Evolutionary conservation across 331 rosid genomes (phyloP).

Genomic region (Pyracantha coccinea): DNA sequence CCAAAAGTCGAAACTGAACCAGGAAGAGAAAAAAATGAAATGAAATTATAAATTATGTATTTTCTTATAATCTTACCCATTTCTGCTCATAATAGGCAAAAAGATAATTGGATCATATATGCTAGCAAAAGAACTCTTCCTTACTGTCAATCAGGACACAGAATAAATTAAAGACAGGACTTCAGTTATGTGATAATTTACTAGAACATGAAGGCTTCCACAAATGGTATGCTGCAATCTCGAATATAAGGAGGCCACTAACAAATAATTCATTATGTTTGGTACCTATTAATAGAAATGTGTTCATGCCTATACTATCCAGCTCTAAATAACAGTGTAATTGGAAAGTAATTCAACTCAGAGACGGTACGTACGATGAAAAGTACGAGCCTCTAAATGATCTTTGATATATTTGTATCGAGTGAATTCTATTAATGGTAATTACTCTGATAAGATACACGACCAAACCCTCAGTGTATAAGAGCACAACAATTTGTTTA

Average conservation of each 20-base stretch:
- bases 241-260: not conserved
- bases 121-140: not conserved
- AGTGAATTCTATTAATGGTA: not conserved
- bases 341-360: not conserved
- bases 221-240: not conserved
- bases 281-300: not conserved
- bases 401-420: not conserved
- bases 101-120: not conserved
- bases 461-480: not conserved
- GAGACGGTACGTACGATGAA: not conserved
- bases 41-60: not conserved
- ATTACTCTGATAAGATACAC: not conserved
- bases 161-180: not conserved
- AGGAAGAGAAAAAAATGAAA: conserved; percentile 10
- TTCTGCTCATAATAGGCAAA: too few species aligned
- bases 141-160: not conserved
- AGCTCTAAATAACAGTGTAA: not conserved
- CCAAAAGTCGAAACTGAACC: conserved; percentile 11
- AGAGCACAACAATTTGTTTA: not conserved
- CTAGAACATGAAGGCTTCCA: not conserved
- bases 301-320: not conserved
- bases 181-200: not conserved
- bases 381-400: not conserved
- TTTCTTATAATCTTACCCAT: not conserved
- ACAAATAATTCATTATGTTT: not conserved